These are phyloP conservation scores for Talaromyces thailandensis DNA, from an alignment of 495 filamentous ascomycete species.

Conservation along the genomic window DNA sequence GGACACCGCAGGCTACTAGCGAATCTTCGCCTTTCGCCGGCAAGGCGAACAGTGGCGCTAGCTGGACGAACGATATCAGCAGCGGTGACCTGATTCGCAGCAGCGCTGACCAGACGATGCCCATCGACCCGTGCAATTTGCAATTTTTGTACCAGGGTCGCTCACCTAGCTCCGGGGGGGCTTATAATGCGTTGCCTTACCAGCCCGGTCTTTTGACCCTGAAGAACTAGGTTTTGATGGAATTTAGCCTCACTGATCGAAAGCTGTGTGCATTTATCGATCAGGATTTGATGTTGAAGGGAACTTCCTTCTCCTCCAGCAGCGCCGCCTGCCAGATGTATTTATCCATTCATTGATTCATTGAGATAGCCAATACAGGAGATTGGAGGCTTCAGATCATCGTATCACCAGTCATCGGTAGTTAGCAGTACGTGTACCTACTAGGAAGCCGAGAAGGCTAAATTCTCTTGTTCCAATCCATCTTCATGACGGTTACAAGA, in stretches of 20 bases:
- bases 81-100: slow-evolving; percentile 51
- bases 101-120: slow-evolving; percentile 47
- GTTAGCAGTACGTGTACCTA: too few relatives aligned
- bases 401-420: not conserved
- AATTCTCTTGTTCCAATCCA: too few relatives aligned
- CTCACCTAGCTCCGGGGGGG: slow-evolving; percentile 16
- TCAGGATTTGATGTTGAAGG: too few relatives aligned
- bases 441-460: too few relatives aligned
- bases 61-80: slow-evolving; percentile 58
- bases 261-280: too few relatives aligned
- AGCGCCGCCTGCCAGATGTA: too few relatives aligned
- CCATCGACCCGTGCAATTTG: slow-evolving; percentile 48
- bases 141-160: slow-evolving; percentile 48
- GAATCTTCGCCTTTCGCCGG: slow-evolving; percentile 52
- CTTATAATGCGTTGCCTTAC: slow-evolving; percentile 39
- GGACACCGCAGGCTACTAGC: slow-evolving; percentile 42
- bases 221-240: slow-evolving; percentile 5
- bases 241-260: not conserved
- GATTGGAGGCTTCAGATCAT: too few relatives aligned
- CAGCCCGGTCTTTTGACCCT: slow-evolving; percentile 46
- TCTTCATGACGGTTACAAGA: too few relatives aligned
- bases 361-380: too few relatives aligned
- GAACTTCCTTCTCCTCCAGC: too few relatives aligned
- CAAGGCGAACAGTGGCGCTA: slow-evolving; percentile 43
- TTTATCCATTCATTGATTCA: too few relatives aligned